Conservation (phyloP, 2,329 filamentous ascomycete genomes). For the Fusarium marasasianum region DNA sequence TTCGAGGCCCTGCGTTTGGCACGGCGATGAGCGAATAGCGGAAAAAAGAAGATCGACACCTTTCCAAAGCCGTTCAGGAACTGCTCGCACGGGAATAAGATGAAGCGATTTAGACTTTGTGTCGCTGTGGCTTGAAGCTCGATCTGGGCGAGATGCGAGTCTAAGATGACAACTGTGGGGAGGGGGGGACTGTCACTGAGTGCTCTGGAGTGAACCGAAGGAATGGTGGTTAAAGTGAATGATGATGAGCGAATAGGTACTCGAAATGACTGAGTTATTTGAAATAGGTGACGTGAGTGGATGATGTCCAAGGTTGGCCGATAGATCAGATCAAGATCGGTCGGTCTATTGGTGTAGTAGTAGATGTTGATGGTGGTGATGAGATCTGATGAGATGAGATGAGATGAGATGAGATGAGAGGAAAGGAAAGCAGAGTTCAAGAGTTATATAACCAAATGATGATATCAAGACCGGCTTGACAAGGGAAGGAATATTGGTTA, state of each 20-base stretch:
- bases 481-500: constrained; percentile 38
- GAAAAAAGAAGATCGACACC: not conserved
- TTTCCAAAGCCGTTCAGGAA: constrained; percentile 24
- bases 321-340: not conserved
- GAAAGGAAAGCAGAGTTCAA: constrained; percentile 7
- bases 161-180: constrained; percentile 16
- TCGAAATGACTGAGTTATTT: not conserved
- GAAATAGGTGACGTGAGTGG: constrained; percentile 18
- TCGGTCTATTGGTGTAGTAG: constrained; percentile 1
- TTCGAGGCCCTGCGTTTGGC: constrained; percentile 33
- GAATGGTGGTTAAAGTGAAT: constrained; percentile 35
- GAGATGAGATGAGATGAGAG: not conserved
- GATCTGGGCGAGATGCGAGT: constrained; percentile 6
- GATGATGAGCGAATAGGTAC: not conserved
- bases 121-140: constrained; percentile 18
- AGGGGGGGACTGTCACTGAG: constrained; percentile 8
- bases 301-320: not conserved
- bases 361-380: not conserved
- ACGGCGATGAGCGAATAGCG: constrained; percentile 18
- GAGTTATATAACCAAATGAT: constrained; percentile 30
- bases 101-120: constrained; percentile 9
- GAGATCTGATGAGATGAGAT: constrained; percentile 3
- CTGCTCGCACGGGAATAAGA: constrained; percentile 14
- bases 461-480: constrained; percentile 40
- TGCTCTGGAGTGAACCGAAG: constrained; percentile 17